Percentiles rank a stretch among this genome's conserved stretches.
phyloP scores from a whole-genome alignment of 2,329 filamentous ascomycete genomes.

The Ophiostoma pallidulum region DNA sequence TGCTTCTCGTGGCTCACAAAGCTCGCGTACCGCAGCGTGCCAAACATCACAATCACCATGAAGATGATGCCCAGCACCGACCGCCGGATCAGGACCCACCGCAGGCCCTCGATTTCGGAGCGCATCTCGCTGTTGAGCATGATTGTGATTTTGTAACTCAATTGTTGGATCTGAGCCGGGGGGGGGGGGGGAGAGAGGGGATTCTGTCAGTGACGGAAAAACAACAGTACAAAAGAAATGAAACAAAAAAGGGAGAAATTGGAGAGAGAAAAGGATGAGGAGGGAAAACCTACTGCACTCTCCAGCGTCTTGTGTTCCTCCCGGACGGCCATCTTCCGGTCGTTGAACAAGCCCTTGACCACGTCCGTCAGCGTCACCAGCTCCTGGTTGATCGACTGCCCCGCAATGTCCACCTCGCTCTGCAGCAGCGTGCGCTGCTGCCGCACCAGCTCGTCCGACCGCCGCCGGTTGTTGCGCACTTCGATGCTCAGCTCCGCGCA shows the following conservation, averaged over 20 bases:
- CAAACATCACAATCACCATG: slow-evolving; percentile 53
- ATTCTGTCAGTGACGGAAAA: too few relatives aligned
- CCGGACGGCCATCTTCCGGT: slow-evolving; percentile 83
- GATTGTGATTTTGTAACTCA: slow-evolving; percentile 95
- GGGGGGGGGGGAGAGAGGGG: background rate
- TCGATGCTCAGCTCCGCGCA: slow-evolving; percentile 88
- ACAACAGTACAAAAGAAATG: too few relatives aligned
- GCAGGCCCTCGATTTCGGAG: slow-evolving; percentile 80
- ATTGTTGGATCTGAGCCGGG: slow-evolving; percentile 65
- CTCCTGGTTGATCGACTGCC: slow-evolving; percentile 78
- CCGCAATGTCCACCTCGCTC: slow-evolving; percentile 89
- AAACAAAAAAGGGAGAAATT: too few relatives aligned
- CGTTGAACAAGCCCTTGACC: slow-evolving; percentile 92
- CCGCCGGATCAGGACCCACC: slow-evolving; percentile 69
- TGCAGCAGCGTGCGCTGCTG: slow-evolving; percentile 78
- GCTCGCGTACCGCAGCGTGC: slow-evolving; percentile 50
- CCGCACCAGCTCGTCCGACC: slow-evolving; percentile 70
- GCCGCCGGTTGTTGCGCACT: slow-evolving; percentile 65
- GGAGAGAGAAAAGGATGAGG: too few relatives aligned
- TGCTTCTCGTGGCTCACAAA: slow-evolving; percentile 43
- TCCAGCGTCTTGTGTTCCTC: slow-evolving; percentile 82
- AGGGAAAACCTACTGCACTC: slow-evolving; percentile 59
- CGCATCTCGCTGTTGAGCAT: slow-evolving; percentile 81
- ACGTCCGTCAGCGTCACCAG: slow-evolving; percentile 74
- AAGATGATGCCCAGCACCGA: slow-evolving; percentile 57